Percentiles rank a stretch among this genome's conserved stretches.
Conservation (phyloP, 1,139 yeast genomes). For the Geotrichum aggregatum region DNA sequence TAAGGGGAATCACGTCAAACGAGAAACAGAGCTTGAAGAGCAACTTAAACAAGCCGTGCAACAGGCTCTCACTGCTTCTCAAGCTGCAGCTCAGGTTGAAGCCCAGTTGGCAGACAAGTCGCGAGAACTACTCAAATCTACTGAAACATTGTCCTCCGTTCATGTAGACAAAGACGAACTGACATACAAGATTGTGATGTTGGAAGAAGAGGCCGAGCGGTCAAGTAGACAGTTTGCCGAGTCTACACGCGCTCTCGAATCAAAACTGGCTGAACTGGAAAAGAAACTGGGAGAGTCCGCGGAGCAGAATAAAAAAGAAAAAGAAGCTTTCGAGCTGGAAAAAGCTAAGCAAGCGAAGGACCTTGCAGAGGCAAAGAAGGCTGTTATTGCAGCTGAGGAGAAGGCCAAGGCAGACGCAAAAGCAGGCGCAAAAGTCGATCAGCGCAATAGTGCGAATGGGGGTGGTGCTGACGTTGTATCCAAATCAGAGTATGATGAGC, state of each 20-base stretch:
- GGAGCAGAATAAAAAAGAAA: constrained; percentile 9
- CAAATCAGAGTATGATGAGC: constrained; percentile 65
- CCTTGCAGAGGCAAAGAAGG: constrained; percentile 20
- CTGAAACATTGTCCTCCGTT: constrained; percentile 20
- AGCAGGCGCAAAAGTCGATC: constrained; percentile 17
- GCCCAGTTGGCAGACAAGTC: constrained; percentile 19
- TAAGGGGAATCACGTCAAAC: constrained; percentile 14
- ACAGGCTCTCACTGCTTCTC: constrained; percentile 20
- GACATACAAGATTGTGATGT: constrained; percentile 19
- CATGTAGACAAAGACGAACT: constrained; percentile 21
- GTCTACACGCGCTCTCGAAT: neutral
- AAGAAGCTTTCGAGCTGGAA: constrained; percentile 17
- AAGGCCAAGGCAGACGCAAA: constrained; percentile 14
- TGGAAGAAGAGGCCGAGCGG: constrained; percentile 20
- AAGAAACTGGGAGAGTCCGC: constrained; percentile 11
- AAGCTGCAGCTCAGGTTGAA: constrained; percentile 18
- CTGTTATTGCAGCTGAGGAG: constrained; percentile 19
- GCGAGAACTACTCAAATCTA: constrained; percentile 20
- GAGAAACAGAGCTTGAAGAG: constrained; percentile 18
- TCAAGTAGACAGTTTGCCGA: constrained; percentile 6
- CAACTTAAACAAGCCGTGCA: constrained; percentile 21
- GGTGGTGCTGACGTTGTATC: constrained; percentile 43
- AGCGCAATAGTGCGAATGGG: constrained; percentile 2
- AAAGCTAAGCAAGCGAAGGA: constrained; percentile 9
- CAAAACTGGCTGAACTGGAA: constrained; percentile 7